Percentiles rank a stretch among this genome's conserved stretches.
Evolutionary conservation across 768 basidiomycete species (phyloP).

Genomic region (Hypholoma fasciculare): DNA sequence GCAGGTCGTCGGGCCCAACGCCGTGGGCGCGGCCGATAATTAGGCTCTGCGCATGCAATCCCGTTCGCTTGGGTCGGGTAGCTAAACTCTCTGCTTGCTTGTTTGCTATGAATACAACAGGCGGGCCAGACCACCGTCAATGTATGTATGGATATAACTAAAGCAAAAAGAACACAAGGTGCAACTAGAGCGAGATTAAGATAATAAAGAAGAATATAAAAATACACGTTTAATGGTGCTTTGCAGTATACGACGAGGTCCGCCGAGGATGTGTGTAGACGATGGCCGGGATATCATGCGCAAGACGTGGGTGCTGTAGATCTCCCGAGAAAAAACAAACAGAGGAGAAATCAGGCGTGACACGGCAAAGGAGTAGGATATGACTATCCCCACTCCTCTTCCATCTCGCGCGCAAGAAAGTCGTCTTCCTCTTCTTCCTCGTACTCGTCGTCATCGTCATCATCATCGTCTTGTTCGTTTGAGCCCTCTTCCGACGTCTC

Average conservation of each 20-base stretch:
- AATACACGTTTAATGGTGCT: slow-evolving; percentile 1
- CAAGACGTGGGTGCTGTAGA: neutral
- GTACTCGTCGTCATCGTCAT: slow-evolving; percentile 42
- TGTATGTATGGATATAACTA: neutral
- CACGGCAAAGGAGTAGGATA: no score
- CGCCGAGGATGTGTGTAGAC: neutral
- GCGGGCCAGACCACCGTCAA: neutral
- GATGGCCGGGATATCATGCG: neutral
- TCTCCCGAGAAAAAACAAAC: neutral
- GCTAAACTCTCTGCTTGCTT: neutral
- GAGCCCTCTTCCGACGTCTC: slow-evolving; percentile 17
- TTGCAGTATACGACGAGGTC: neutral
- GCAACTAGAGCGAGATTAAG: neutral
- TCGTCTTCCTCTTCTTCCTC: slow-evolving; percentile 67
- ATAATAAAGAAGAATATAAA: slow-evolving; percentile 8
- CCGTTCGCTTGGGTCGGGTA: slow-evolving; percentile 8
- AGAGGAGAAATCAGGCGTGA: neutral
- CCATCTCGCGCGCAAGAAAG: slow-evolving; percentile 78
- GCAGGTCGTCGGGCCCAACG: neutral
- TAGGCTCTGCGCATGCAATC: neutral
- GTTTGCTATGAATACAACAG: slow-evolving; percentile 1
- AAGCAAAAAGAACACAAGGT: neutral
- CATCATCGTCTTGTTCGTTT: slow-evolving; percentile 36
- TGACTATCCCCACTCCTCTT: slow-evolving; percentile 73
- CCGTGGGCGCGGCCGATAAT: neutral